Conservation (phyloP, 2,329 filamentous ascomycete species). For the Massarina eburnea region DNA sequence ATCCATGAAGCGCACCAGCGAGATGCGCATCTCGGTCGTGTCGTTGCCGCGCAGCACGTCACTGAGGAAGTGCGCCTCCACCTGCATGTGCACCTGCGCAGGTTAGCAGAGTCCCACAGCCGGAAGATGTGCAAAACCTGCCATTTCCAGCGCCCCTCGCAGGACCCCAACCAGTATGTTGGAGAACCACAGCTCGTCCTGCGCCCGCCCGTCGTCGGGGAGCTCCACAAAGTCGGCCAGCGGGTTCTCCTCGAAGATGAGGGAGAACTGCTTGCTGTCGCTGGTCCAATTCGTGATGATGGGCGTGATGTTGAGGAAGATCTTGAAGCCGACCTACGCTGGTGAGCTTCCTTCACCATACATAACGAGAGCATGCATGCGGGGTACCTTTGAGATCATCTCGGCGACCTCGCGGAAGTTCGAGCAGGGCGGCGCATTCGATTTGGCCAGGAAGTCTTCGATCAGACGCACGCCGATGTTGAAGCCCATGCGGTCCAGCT, state of each 20-base stretch:
- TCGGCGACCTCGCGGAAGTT: slow-evolving; percentile 97
- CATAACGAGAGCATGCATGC: neutral
- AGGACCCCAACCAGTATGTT: slow-evolving; percentile 95
- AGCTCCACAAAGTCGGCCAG: slow-evolving; percentile 96
- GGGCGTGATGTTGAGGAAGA: slow-evolving; percentile 95
- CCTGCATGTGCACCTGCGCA: slow-evolving; percentile 83
- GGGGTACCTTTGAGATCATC: slow-evolving; percentile 81
- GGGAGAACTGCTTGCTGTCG: slow-evolving; percentile 94
- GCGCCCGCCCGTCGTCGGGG: slow-evolving; percentile 90
- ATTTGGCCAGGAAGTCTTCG: slow-evolving; percentile 96
- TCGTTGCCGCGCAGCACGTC: slow-evolving; percentile 92
- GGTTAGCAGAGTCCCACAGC: slow-evolving; percentile 6
- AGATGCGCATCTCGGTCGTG: slow-evolving; percentile 94
- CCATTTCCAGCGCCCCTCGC: slow-evolving; percentile 92
- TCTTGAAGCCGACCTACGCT: slow-evolving; percentile 89
- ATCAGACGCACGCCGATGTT: slow-evolving; percentile 96
- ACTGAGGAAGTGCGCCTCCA: slow-evolving; percentile 94
- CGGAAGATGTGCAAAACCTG: slow-evolving; percentile 43
- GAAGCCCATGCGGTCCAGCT: slow-evolving; percentile 98
- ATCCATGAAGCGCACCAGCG: slow-evolving; percentile 89
- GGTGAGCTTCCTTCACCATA: slow-evolving; percentile 8
- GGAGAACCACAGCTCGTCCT: slow-evolving; percentile 97
- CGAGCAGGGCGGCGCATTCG: slow-evolving; percentile 81
- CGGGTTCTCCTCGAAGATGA: slow-evolving; percentile 96
- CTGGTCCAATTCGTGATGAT: slow-evolving; percentile 93